Base-by-base conservation (phyloP, 805 yeast genomes). In the Starmerella ratchasimensis region DNA sequence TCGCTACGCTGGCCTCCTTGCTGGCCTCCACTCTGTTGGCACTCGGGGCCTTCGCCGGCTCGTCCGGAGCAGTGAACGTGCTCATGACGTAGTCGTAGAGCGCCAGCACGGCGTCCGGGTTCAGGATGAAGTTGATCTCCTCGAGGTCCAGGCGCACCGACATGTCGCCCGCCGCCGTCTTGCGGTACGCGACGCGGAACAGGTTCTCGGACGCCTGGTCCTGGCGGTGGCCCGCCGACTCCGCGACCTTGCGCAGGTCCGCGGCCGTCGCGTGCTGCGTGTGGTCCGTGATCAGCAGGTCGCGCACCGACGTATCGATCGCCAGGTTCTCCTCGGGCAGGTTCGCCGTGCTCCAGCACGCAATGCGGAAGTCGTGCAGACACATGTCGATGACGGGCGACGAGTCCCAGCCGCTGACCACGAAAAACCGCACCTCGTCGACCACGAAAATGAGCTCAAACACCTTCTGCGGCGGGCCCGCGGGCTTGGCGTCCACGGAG, bases 81-180 rank as follows among this genome's bases (percentile, higher is more conserved):
- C 83, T 80, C 51, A 86, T 62, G 2, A 80, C 65, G 55, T 77
- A 90, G 55, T 84, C 88, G 45, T 88, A 59, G 11, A 90, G 61
- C 1, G 93, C 78, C 43, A 90, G 63, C 13, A 80, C 59, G 1
- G 93, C 79, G 51, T 73, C 79, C 33, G 96, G 72, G 0, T 93
- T 74, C 5, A 86, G 58, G 2, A 80, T 77, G 26, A 80, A 67
- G 44, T 72, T 72, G 37, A 90, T 70, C 11, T 93, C 82, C 0
- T 94, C 83, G 59, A 90, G 67, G 30, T 74, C 67, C 35, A 90
- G 61, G 7, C 70, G 64, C 4, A 86, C 69, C 46, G 71, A 74
- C 55, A 83, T 94, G 51, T 86, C 95, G 6, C 49, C 9, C 72
- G 83, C 33, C 72, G 72, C 77, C 0, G 62, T 59, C 46, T 88